Evolutionary conservation across 1,139 yeast genomes (phyloP).

Genomic region (Fermentozyma sake): DNA sequence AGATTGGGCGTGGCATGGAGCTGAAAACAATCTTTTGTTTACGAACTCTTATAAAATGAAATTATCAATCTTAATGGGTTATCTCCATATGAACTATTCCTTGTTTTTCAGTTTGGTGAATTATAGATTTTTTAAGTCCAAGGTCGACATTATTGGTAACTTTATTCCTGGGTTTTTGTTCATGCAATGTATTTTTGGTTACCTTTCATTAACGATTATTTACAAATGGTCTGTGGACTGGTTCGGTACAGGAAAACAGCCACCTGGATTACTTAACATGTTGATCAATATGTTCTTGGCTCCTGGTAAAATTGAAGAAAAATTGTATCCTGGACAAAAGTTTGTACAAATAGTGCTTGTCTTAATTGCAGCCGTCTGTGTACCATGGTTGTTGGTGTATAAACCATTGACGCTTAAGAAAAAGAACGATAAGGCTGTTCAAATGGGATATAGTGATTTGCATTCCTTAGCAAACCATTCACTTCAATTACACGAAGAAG

Average conservation of each 20-base stretch:
- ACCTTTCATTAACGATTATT: conserved; percentile 73
- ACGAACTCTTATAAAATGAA: conserved; percentile 97
- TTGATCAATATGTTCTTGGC: conserved; percentile 91
- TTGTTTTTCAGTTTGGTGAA: conserved; percentile 81
- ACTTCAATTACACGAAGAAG: conserved; percentile 27
- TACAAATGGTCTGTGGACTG: conserved; percentile 96
- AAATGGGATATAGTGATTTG: conserved; percentile 33
- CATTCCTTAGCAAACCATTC: conserved; percentile 31
- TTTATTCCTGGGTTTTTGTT: conserved; percentile 90
- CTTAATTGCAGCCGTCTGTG: conserved; percentile 77
- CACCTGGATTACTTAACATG: conserved; percentile 95
- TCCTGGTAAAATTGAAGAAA: conserved; percentile 86
- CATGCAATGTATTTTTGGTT: conserved; percentile 96
- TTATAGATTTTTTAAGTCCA: conserved; percentile 64
- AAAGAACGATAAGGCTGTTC: conserved; percentile 17
- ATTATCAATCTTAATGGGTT: conserved; percentile 90
- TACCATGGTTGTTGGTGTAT: conserved; percentile 86
- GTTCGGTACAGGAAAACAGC: conserved; percentile 67
- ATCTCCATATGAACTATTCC: conserved; percentile 90
- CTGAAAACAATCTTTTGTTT: conserved; percentile 85
- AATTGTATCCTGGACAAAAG: conserved; percentile 79
- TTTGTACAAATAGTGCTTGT: conserved; percentile 72
- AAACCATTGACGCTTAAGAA: conserved; percentile 71
- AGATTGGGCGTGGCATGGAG: conserved; percentile 96
- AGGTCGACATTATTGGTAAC: conserved; percentile 86